Conservation (phyloP, 345 rosid species). For the Acer negundo region DNA sequence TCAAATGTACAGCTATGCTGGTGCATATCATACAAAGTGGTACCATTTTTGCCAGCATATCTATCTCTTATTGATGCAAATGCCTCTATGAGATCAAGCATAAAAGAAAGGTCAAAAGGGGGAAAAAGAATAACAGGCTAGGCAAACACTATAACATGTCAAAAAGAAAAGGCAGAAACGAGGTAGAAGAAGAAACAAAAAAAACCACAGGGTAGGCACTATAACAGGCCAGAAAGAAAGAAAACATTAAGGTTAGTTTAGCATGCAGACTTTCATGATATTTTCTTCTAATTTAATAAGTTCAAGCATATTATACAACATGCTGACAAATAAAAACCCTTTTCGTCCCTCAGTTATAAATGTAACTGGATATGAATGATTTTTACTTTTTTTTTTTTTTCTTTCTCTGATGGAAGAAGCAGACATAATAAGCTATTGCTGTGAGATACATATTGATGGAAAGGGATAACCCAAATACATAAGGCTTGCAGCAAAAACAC, state of each 20-base stretch:
- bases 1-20: not conserved
- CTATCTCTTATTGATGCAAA: not conserved
- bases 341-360: not conserved
- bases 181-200: constrained; percentile 2
- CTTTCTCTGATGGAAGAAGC: not conserved
- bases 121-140: not conserved
- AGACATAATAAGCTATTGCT: not conserved
- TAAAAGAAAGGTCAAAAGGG: not conserved
- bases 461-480: not conserved
- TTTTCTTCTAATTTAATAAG: not conserved
- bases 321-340: not conserved
- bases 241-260: not conserved
- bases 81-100: not conserved
- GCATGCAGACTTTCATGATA: not conserved
- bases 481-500: not conserved
- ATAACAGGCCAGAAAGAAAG: no score
- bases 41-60: not conserved
- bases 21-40: not conserved
- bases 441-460: not conserved
- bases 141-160: not conserved
- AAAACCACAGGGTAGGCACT: no score
- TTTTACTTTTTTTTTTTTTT: not conserved
- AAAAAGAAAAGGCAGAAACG: not conserved
- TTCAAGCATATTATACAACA: constrained; percentile 3
- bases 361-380: not conserved